Evolutionary conservation across 2,329 filamentous ascomycete species (phyloP).

Genomic region (Xenoacremonium recifei): DNA sequence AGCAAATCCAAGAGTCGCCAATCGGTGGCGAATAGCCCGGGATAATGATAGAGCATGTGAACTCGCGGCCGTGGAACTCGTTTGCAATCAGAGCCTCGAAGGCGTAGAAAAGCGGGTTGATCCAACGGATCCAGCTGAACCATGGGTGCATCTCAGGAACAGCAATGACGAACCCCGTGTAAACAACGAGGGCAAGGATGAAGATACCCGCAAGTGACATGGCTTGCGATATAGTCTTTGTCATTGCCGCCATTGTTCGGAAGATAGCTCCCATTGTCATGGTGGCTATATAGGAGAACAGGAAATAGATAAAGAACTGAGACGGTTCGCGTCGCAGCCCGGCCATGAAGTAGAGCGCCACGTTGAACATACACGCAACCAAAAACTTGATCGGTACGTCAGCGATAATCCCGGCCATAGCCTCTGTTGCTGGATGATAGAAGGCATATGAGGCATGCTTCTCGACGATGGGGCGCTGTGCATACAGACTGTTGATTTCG

Average conservation of each 20-base stretch:
- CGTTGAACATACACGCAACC: constrained; percentile 34
- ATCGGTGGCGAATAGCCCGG: constrained; percentile 3
- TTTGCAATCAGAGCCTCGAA: constrained; percentile 14
- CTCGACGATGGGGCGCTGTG: constrained; percentile 28
- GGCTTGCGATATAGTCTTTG: constrained; percentile 18
- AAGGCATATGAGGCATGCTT: constrained; percentile 32
- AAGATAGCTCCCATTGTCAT: constrained; percentile 19
- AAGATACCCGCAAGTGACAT: constrained; percentile 51
- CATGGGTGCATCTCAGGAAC: constrained; percentile 10
- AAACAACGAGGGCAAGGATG: constrained; percentile 51
- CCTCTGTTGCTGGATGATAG: constrained; percentile 29
- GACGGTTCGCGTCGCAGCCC: constrained; percentile 56
- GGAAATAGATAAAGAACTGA: constrained; percentile 58
- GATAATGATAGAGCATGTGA: constrained; percentile 8
- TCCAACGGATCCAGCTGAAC: constrained; percentile 59
- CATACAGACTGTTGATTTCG: constrained; percentile 28
- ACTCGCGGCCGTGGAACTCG: constrained; percentile 10
- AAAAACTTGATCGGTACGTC: constrained; percentile 19
- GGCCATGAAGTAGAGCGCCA: constrained; percentile 62
- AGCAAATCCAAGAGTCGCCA: constrained; percentile 3
- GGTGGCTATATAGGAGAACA: constrained; percentile 32
- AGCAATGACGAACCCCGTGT: constrained; percentile 21
- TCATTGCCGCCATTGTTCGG: constrained; percentile 19
- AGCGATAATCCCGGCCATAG: constrained; percentile 12
- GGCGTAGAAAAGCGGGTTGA: constrained; percentile 60